Evolutionary conservation across 2,329 filamentous ascomycete genomes (phyloP), one percentile per base, ranked within the genome.

Genomic region (Trichophyton schoenleinii): DNA sequence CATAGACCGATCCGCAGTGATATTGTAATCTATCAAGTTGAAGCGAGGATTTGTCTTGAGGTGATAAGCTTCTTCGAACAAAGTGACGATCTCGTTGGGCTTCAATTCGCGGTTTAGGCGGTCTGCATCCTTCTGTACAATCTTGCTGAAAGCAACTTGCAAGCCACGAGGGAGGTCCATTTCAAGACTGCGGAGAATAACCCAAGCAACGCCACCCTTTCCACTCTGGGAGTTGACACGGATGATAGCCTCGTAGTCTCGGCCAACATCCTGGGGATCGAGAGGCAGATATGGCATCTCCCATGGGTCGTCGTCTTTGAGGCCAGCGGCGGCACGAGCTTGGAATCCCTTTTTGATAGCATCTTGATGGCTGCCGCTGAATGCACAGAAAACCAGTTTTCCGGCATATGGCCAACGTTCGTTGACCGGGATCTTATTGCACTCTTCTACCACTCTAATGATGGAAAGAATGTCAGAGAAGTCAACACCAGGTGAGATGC

Each of bases 201-300:
- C 88, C 89, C 89, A 97, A 58, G 92, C 91, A 63, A 89, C 87
- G 68, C 94, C 94, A 64, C 92, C 92, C 78, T 99, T 97, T 66
- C 92, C 92, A 68, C 85, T 89, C 74, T 97, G 92, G 18, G 89
- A 95, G 80, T 97, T 99, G 82, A 97, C 92, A 63, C 92, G 88
- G 72, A 97, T 97, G 71, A 97, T 88, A 63, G 92, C 92, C 76
- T 97, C 91, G 82, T 97, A 97, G n/a, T 87, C 96, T 62, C 92
- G 86, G 58, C 92, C 92, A 66, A 97, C 96, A 70, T 97, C 92
- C 70, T 88, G 82, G 3, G 92, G 92, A 70, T 97, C 92, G 68
- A 97, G 82, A 11, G 92, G 92, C 57, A 97, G 86, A 72, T 97
- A 97, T 0, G 92, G 92, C 44, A 96, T 81, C 67, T 88, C 79